phyloP scores from a whole-genome alignment of 257 asterid species.

The Striga asiatica region DNA sequence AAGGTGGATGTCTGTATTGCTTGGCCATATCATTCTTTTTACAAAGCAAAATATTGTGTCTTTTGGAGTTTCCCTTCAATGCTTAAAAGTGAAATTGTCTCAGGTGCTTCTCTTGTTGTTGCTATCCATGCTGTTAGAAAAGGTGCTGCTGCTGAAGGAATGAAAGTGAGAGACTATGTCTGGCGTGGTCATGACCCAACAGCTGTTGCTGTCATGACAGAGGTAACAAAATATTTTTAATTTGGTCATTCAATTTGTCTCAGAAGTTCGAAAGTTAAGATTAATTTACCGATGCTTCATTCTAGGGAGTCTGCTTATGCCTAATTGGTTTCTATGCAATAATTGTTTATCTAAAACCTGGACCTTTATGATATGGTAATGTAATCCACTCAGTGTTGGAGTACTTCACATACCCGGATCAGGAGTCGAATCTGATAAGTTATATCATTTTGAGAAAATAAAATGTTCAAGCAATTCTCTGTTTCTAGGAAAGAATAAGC shows the following conservation, averaged over 20 bases:
- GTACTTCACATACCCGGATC: too few relatives aligned
- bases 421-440: neutral
- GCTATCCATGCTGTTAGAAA: conserved; percentile 84
- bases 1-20: conserved; percentile 39
- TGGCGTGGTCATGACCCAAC: conserved; percentile 99
- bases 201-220: conserved; percentile 98
- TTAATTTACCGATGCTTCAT: too few relatives aligned
- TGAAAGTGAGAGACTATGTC: conserved; percentile 83
- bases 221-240: too few relatives aligned
- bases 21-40: neutral
- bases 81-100: conserved; percentile 14
- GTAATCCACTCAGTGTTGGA: neutral
- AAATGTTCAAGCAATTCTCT: neutral
- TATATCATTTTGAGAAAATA: neutral
- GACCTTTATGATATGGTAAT: neutral
- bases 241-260: too few relatives aligned
- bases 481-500: neutral
- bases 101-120: conserved; percentile 90
- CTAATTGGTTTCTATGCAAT: too few relatives aligned
- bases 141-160: conserved; percentile 98
- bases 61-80: conserved; percentile 6
- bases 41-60: too few relatives aligned
- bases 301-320: too few relatives aligned
- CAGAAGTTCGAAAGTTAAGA: neutral
- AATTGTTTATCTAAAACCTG: neutral